phyloP scores from a whole-genome alignment of 192 early-diverging fungal species.

The Mortierella claussenii region DNA sequence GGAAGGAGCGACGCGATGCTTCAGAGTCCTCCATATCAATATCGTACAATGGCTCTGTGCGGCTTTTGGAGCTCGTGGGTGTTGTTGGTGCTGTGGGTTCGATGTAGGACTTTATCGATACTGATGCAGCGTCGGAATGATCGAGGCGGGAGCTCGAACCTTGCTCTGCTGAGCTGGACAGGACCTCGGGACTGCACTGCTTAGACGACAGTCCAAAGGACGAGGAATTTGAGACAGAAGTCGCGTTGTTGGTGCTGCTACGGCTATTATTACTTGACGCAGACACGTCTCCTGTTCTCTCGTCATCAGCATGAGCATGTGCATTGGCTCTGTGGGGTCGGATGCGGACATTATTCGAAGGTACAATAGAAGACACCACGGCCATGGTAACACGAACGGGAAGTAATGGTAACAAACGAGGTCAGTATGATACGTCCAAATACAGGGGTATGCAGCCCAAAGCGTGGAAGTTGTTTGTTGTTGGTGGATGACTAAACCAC shows the following conservation, averaged over 20 bases:
- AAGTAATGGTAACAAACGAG: slow-evolving; percentile 23
- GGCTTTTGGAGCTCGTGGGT: not conserved
- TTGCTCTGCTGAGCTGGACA: not conserved
- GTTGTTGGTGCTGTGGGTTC: slow-evolving; percentile 17
- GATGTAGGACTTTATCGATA: slow-evolving; percentile 4
- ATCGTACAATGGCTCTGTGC: slow-evolving; percentile 8
- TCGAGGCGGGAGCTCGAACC: not conserved
- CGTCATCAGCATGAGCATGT: too few species aligned
- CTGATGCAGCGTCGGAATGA: slow-evolving; percentile 4
- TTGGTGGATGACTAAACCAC: slow-evolving; percentile 6
- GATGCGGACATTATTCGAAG: slow-evolving; percentile 7
- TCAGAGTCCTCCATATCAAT: slow-evolving; percentile 32
- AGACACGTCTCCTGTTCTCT: not conserved
- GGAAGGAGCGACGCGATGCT: slow-evolving; percentile 6
- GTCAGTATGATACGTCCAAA: slow-evolving; percentile 16
- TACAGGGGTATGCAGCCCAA: slow-evolving; percentile 7
- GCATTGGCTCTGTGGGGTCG: slow-evolving; percentile 20
- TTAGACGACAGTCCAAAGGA: slow-evolving; percentile 33
- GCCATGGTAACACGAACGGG: slow-evolving; percentile 24
- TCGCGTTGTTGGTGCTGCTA: not conserved
- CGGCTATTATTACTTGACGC: slow-evolving; percentile 11
- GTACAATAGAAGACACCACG: not conserved
- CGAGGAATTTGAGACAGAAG: slow-evolving; percentile 1
- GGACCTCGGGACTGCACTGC: slow-evolving; percentile 1
- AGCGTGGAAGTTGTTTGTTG: slow-evolving; percentile 15